Base-by-base conservation (phyloP, 2,329 filamentous ascomycete genomes). In the Didymella arachidicola region DNA sequence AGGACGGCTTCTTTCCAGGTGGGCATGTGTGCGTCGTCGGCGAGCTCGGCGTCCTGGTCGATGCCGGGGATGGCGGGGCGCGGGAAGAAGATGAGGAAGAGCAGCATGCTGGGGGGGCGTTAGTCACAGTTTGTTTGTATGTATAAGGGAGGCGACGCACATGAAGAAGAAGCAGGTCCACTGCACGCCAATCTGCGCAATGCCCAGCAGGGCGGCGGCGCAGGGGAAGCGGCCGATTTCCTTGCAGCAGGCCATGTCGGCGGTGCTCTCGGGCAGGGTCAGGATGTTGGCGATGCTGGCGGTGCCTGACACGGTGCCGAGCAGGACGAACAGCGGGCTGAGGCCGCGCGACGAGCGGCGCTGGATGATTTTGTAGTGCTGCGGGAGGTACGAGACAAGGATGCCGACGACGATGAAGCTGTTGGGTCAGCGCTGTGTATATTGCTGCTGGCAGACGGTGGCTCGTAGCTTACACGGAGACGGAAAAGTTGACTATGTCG, bases 81-180 rank as follows among this genome's bases (percentile, higher is more conserved):
- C 42, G 80, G 81, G 79, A 96, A 97, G 83, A 96, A 99, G 68
- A 96, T 86, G 57, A 98, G 86, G 79, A 96, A 99, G n/a, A 99
- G 85, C 19, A 96, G 82, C 51, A 98, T 87, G 66, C 94, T 98
- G 67, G 14, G 7, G 26, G 3, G 34, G 62, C n/a, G n/a, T 73
- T 22, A 72, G 65, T 32, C 30, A 22, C 2, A 22, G 2, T 22
- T 22, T 22, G 22, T 22, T 22, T 22, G 22, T 22, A 3, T 22
- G 22, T 22, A 42, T 25, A 27, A 10, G 25, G 3, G 2, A 26
- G 18, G 18, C 14, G 18, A 38, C 61, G 22, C 78, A 97, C 95
- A 98, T 97, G 66, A 93, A 84, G 69, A 89, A 89, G 77, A 98
- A 97, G 79, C 93, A 97, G 7, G 89, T 82, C 91, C 93, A 97